phyloP scores from a whole-genome alignment of 176 grass and related monocot species.

The Avena atlantica region DNA sequence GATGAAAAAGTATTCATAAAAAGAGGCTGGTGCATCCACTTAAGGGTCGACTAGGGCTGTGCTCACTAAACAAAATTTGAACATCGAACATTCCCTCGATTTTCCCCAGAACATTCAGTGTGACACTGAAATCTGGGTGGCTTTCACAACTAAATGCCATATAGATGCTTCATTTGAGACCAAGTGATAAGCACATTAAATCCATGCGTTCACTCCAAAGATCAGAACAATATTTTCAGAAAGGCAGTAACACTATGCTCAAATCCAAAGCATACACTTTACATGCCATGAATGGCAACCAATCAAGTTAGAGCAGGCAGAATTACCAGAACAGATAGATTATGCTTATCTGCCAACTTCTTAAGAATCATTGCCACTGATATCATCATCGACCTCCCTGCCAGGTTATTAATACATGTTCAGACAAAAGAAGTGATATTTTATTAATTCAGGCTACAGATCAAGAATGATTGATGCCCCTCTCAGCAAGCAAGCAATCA shows the following conservation, averaged over 20 bases:
- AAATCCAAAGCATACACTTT: not conserved
- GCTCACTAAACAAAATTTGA: constrained; percentile 18
- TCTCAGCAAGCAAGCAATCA: constrained; percentile 23
- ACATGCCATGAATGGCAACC: constrained; percentile 5
- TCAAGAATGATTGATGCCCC: not conserved
- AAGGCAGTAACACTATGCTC: not conserved
- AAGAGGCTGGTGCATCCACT: not conserved
- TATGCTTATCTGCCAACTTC: constrained; percentile 75
- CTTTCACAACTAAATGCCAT: constrained; percentile 12
- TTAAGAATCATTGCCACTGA: constrained; percentile 66
- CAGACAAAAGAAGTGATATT: not conserved
- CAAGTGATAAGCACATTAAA: not conserved
- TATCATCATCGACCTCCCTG: constrained; percentile 78
- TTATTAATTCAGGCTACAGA: not conserved
- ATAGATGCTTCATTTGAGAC: constrained; percentile 5
- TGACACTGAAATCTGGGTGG: not conserved
- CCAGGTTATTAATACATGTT: constrained; percentile 27
- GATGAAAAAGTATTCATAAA: not conserved
- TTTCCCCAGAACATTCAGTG: not conserved
- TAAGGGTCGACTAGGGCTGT: not conserved
- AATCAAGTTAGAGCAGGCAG: not conserved
- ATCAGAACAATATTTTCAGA: constrained; percentile 24
- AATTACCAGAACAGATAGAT: constrained; percentile 71
- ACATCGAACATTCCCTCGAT: not conserved
- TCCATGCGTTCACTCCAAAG: not conserved